Conservation (phyloP, 1,284 basidiomycete genomes). For the Heterobasidion irregulare region DNA sequence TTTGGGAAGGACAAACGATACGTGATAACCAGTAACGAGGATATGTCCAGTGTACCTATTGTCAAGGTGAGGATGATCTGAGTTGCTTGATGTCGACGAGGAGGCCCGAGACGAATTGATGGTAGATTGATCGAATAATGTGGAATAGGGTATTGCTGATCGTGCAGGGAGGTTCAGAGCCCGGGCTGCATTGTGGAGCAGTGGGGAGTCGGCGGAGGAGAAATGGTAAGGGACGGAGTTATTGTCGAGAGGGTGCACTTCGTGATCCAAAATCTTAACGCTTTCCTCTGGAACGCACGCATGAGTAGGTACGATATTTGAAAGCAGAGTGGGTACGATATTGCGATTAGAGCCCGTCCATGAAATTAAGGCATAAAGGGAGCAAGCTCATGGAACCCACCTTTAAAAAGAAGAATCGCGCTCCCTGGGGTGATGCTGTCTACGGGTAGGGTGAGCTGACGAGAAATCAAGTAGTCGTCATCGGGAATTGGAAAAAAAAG, state of each 20-base stretch:
- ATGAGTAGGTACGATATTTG: not conserved
- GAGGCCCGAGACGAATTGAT: conserved; percentile 22
- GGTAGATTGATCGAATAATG: conserved; percentile 38
- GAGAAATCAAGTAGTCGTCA: not conserved
- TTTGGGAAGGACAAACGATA: conserved; percentile 70
- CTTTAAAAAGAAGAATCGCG: conserved; percentile 65
- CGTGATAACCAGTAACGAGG: conserved; percentile 65
- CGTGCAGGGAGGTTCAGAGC: conserved; percentile 59
- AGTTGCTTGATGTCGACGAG: conserved; percentile 13
- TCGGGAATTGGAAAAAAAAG: not conserved
- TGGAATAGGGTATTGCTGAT: conserved; percentile 49
- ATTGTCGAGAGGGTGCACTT: conserved; percentile 66
- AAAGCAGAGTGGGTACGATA: not conserved
- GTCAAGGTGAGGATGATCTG: conserved; percentile 30
- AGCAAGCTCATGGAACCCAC: conserved; percentile 25
- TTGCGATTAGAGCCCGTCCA: not conserved
- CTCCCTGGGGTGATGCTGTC: conserved; percentile 56
- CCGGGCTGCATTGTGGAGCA: conserved; percentile 58
- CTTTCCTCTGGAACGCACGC: conserved; percentile 51
- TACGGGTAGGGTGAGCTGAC: conserved; percentile 57
- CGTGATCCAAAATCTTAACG: conserved; percentile 59
- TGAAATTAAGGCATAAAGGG: not conserved
- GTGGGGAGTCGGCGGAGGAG: conserved; percentile 50
- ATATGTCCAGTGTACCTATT: conserved; percentile 65
- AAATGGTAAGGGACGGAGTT: conserved; percentile 68